A percentile compares a stretch with the other conserved stretches of the same genome.
Conservation (phyloP, 2,329 filamentous ascomycete genomes). For the Xylaria digitata region DNA sequence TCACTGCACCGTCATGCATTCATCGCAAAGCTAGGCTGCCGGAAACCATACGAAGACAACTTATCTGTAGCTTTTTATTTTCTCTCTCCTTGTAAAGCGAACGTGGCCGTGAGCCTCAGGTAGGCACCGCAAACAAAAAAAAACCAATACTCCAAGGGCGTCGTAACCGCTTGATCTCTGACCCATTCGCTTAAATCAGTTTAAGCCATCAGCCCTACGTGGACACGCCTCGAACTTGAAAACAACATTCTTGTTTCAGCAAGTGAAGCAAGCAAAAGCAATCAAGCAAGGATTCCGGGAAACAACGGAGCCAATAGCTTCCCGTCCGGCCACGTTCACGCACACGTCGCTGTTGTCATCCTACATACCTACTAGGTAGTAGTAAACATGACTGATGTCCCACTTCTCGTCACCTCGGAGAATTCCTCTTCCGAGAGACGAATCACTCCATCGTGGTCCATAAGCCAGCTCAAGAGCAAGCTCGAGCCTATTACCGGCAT, state of each 20-base stretch:
- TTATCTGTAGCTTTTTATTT: neutral
- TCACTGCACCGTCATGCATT: conserved; percentile 1
- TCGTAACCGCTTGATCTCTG: conserved; percentile 12
- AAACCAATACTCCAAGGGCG: conserved; percentile 17
- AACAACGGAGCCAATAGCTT: conserved; percentile 16
- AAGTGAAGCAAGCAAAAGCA: conserved; percentile 21
- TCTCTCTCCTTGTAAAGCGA: conserved; percentile 9
- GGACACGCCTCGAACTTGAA: conserved; percentile 28
- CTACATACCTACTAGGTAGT: conserved; percentile 26
- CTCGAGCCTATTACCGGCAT: conserved; percentile 94
- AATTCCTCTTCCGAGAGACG: conserved; percentile 87
- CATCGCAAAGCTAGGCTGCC: conserved; percentile 10
- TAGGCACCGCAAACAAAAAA: neutral
- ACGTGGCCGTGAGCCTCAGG: conserved; percentile 26
- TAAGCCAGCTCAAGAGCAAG: conserved; percentile 84
- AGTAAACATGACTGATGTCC: conserved; percentile 74
- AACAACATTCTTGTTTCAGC: conserved; percentile 25
- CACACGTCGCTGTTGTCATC: conserved; percentile 32
- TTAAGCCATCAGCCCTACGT: conserved; percentile 38
- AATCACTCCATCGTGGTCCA: conserved; percentile 91
- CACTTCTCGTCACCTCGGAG: conserved; percentile 79
- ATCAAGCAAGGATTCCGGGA: conserved; percentile 20
- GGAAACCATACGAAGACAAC: neutral
- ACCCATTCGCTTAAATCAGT: conserved; percentile 19
- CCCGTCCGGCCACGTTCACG: conserved; percentile 29